phyloP scores from a whole-genome alignment of 23 red algal species.

The Pyropia yezoensis region DNA sequence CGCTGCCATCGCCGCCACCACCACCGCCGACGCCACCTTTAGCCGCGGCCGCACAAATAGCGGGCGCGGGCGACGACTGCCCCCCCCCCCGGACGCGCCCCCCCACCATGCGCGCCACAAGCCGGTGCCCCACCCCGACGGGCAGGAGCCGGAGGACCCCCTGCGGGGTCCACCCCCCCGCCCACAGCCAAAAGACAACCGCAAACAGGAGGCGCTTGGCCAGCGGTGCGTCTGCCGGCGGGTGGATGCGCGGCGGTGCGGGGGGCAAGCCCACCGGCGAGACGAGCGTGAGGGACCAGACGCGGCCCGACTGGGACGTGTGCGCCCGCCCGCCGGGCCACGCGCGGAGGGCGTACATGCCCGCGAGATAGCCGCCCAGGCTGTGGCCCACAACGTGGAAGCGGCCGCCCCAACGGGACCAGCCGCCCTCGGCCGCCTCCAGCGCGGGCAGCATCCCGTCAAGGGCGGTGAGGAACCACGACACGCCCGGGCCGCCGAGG shows the following conservation, averaged over 20 bases:
- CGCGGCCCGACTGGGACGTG: constrained; percentile 13
- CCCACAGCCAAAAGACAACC: constrained; percentile 36
- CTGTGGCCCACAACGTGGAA: constrained; percentile 61
- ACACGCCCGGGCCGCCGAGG: too few relatives aligned
- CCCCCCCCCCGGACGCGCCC: constrained; percentile 15
- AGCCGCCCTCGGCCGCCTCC: constrained; percentile 5
- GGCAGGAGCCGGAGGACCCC: constrained; percentile 15
- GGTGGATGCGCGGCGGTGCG: constrained; percentile 25
- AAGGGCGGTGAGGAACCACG: constrained; percentile 35
- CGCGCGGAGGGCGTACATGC: constrained; percentile 25
- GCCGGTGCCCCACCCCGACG: constrained; percentile 9
- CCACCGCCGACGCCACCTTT: too few relatives aligned
- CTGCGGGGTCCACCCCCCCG: constrained; percentile 31
- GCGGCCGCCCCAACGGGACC: not conserved
- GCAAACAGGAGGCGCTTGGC: constrained; percentile 18
- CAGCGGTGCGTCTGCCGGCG: not conserved
- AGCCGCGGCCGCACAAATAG: not conserved
- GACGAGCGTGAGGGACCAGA: constrained; percentile 29
- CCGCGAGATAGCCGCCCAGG: constrained; percentile 59
- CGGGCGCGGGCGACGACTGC: not conserved
- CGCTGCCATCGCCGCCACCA: not conserved
- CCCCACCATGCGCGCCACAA: constrained; percentile 14
- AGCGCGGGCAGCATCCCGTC: constrained; percentile 18
- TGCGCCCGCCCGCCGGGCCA: constrained; percentile 19
- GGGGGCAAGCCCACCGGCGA: constrained; percentile 60